A percentile compares a stretch with the other conserved stretches of the same genome.
Conservation (phyloP, 2,329 filamentous ascomycete genomes). For the Didymella sp. region DNA sequence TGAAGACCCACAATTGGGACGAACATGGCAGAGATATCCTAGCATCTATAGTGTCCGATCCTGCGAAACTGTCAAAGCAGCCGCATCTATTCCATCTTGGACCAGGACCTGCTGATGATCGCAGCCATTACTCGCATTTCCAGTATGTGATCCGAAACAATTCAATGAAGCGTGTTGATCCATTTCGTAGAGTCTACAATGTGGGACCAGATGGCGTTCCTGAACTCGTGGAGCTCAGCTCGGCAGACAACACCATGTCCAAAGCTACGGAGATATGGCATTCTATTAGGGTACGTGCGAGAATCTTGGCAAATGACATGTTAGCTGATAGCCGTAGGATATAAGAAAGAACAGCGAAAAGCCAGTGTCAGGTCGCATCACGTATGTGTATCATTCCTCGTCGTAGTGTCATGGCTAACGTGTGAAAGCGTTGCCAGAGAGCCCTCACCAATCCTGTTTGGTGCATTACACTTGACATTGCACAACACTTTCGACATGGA, state of each 20-base stretch:
- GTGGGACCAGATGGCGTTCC: slow-evolving; percentile 57
- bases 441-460: slow-evolving; percentile 66
- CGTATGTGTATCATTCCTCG: slow-evolving; percentile 29
- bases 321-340: slow-evolving; percentile 23
- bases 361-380: slow-evolving; percentile 63
- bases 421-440: slow-evolving; percentile 60
- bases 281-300: slow-evolving; percentile 25
- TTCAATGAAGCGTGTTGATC: background rate
- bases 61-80: slow-evolving; percentile 52
- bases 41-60: slow-evolving; percentile 53
- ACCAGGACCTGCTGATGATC: slow-evolving; percentile 52
- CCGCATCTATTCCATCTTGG: slow-evolving; percentile 53
- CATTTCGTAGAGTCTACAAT: slow-evolving; percentile 57
- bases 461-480: slow-evolving; percentile 66
- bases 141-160: slow-evolving; percentile 40
- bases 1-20: slow-evolving; percentile 54
- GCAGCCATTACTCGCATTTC: slow-evolving; percentile 57
- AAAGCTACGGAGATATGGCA: slow-evolving; percentile 45
- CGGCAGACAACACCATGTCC: slow-evolving; percentile 45
- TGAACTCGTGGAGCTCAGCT: slow-evolving; percentile 45
- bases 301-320: background rate
- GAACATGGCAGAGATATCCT: slow-evolving; percentile 52
- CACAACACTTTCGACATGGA: slow-evolving; percentile 67
- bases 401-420: background rate
- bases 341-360: slow-evolving; percentile 50